Evolutionary conservation across 2,329 filamentous ascomycete genomes (phyloP).

Genomic region (Colletotrichum somersetense): DNA sequence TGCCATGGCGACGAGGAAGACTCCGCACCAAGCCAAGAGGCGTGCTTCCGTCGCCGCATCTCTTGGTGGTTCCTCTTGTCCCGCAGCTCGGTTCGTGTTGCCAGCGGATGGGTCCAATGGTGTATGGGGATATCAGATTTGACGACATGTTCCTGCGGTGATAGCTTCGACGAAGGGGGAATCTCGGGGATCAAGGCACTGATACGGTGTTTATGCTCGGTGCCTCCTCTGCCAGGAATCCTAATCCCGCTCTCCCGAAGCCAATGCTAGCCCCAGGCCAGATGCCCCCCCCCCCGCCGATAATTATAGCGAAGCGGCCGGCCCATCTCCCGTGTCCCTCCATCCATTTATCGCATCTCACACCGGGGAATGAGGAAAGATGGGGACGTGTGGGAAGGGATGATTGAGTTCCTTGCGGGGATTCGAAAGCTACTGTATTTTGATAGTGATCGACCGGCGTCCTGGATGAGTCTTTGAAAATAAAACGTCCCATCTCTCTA

Average conservation of each 20-base stretch:
- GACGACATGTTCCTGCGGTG: background rate
- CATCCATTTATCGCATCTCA: conserved; percentile 4
- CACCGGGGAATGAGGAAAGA: conserved; percentile 33
- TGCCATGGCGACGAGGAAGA: background rate
- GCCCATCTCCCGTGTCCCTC: background rate
- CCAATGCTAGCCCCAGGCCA: conserved; percentile 18
- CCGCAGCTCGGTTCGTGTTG: conserved; percentile 9
- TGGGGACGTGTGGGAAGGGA: background rate
- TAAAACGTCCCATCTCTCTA: background rate
- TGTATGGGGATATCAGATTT: background rate
- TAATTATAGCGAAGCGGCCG: conserved; percentile 31
- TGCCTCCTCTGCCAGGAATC: conserved; percentile 13
- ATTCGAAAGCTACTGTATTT: background rate
- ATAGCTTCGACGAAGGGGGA: too few species aligned
- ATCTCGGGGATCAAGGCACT: background rate
- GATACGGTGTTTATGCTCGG: background rate
- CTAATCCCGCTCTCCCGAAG: conserved; percentile 33
- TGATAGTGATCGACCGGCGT: background rate
- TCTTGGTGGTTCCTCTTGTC: conserved; percentile 36
- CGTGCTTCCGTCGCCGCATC: conserved; percentile 30
- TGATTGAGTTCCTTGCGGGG: conserved; percentile 2
- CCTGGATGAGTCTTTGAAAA: conserved; percentile 9
- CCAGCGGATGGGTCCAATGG: background rate
- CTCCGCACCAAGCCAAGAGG: conserved; percentile 29
- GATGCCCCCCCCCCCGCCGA: background rate